Percentiles rank a stretch among this genome's conserved stretches.
Evolutionary conservation across 2,329 filamentous ascomycete genomes (phyloP).

Genomic region (Exophiala sideris): DNA sequence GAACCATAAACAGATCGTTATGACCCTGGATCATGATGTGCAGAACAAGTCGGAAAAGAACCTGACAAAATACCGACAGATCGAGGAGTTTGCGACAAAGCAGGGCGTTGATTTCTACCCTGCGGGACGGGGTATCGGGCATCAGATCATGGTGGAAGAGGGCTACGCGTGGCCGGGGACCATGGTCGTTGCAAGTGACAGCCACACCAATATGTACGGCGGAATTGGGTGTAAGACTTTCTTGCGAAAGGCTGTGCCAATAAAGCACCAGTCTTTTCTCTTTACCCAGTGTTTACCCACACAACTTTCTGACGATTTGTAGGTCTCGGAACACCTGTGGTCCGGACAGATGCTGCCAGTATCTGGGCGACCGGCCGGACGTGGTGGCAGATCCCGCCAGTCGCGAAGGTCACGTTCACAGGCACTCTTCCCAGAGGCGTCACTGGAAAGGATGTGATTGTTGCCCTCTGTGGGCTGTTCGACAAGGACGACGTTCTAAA

Average conservation of each 20-base stretch:
- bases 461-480: conserved; percentile 82
- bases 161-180: conserved; percentile 83
- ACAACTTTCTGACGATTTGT: no score
- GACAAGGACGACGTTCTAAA: conserved; percentile 86
- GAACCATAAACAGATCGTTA: conserved; percentile 83
- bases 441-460: conserved; percentile 90
- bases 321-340: conserved; percentile 70
- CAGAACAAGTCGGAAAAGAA: conserved; percentile 78
- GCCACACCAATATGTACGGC: conserved; percentile 79
- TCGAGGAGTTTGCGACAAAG: conserved; percentile 74
- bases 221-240: conserved; percentile 55
- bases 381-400: conserved; percentile 86
- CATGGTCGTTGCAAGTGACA: conserved; percentile 68
- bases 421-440: conserved; percentile 75
- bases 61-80: conserved; percentile 75
- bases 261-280: no score
- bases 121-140: conserved; percentile 77
- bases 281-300: no score
- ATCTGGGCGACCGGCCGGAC: conserved; percentile 81
- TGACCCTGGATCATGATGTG: conserved; percentile 84
- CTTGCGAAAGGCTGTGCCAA: no score
- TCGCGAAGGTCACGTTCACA: conserved; percentile 74
- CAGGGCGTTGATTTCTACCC: conserved; percentile 77
- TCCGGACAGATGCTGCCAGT: conserved; percentile 80
- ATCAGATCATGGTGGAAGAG: conserved; percentile 89